Percentiles rank a stretch among this genome's conserved stretches.
Evolutionary conservation across 139 green algal genomes (phyloP).

Genomic region (Closterium sp.): DNA sequence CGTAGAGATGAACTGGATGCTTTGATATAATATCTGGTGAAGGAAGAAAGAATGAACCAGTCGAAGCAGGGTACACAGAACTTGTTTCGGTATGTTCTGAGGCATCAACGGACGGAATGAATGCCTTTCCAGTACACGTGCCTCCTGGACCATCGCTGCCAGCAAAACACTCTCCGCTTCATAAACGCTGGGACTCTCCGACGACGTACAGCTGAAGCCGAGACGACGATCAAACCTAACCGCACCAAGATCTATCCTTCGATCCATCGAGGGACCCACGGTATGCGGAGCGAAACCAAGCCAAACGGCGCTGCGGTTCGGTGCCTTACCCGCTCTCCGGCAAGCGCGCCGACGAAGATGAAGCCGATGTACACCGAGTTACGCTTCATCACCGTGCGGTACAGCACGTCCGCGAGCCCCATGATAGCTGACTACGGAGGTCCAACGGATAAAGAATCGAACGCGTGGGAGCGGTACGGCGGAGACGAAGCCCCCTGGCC

Average conservation of each 20-base stretch:
- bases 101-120: too few relatives aligned
- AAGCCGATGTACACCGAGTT: constrained; percentile 23
- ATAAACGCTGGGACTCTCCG: background rate
- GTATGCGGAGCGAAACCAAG: background rate
- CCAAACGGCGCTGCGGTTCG: background rate
- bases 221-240: background rate
- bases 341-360: constrained; percentile 30
- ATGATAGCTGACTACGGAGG: background rate
- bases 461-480: too few relatives aligned
- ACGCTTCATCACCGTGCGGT: constrained; percentile 2
- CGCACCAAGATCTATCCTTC: background rate
- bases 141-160: background rate
- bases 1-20: too few relatives aligned
- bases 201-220: background rate
- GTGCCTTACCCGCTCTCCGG: constrained; percentile 3
- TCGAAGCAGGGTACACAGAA: too few relatives aligned
- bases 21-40: too few relatives aligned
- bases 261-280: background rate
- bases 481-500: too few relatives aligned
- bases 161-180: background rate
- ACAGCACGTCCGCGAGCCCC: background rate
- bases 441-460: background rate
- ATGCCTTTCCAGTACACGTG: too few relatives aligned
- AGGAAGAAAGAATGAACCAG: too few relatives aligned
- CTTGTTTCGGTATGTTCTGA: too few relatives aligned